Evolutionary conservation across 2,329 filamentous ascomycete genomes (phyloP).

Genomic region (Pseudogymnoascus sp.): DNA sequence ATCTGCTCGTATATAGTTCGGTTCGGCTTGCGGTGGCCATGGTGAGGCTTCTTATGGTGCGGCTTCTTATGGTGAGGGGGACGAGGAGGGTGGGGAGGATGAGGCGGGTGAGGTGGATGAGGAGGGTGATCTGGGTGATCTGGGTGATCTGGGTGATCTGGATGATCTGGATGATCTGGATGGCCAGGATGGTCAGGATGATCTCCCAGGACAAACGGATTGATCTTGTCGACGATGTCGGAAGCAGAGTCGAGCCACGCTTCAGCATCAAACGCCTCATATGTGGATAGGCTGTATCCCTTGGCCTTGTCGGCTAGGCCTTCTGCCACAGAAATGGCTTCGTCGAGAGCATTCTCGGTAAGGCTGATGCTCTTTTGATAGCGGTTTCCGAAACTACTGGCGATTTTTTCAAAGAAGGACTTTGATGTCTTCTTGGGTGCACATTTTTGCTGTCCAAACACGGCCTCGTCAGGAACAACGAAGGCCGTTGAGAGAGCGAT

Average conservation of each 20-base stretch:
- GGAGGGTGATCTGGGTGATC: slow-evolving; percentile 24
- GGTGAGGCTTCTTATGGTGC: slow-evolving; percentile 21
- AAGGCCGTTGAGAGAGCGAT: slow-evolving; percentile 42
- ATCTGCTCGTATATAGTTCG: slow-evolving; percentile 76
- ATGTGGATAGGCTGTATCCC: slow-evolving; percentile 13
- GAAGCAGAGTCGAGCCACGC: slow-evolving; percentile 29
- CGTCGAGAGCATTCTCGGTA: slow-evolving; percentile 25
- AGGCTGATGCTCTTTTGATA: slow-evolving; percentile 22
- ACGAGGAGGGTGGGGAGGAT: slow-evolving; percentile 20
- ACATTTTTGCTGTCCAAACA: slow-evolving; percentile 35
- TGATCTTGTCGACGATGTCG: slow-evolving; percentile 27
- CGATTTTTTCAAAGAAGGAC: slow-evolving; percentile 26
- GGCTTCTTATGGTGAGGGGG: slow-evolving; percentile 19
- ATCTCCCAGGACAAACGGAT: slow-evolving; percentile 16
- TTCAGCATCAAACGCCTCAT: slow-evolving; percentile 26
- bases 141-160: slow-evolving; percentile 21
- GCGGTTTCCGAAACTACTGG: slow-evolving; percentile 25
- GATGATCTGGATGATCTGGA: neutral
- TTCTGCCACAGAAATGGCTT: slow-evolving; percentile 22
- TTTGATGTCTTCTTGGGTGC: slow-evolving; percentile 28
- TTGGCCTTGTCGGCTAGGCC: slow-evolving; percentile 18
- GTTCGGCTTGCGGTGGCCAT: slow-evolving; percentile 41
- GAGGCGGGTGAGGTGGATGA: slow-evolving; percentile 25
- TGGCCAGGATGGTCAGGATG: neutral
- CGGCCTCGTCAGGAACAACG: slow-evolving; percentile 42